Percentiles rank a stretch among this genome's conserved stretches.
These are phyloP conservation scores for Lecanicillium sp. DNA, from an alignment of 2,329 filamentous ascomycete genomes.

Conservation along the genomic window DNA sequence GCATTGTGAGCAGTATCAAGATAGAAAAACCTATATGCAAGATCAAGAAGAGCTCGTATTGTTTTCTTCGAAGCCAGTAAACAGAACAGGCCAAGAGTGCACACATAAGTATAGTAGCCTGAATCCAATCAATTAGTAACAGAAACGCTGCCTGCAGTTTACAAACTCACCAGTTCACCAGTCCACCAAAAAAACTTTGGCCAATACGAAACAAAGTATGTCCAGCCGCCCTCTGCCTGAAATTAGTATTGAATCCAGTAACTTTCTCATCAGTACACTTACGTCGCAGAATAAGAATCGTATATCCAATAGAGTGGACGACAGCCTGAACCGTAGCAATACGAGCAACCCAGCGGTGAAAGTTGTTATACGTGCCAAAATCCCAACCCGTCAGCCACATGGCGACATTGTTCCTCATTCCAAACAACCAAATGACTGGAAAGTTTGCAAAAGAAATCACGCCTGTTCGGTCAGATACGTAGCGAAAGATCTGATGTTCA, in stretches of 20 bases:
- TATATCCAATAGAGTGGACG: slow-evolving; percentile 53
- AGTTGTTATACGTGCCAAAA: slow-evolving; percentile 57
- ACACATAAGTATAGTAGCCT: slow-evolving; percentile 38
- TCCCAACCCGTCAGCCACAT: slow-evolving; percentile 63
- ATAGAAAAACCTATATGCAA: slow-evolving; percentile 44
- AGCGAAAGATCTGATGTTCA: slow-evolving; percentile 35
- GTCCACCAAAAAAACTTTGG: slow-evolving; percentile 39
- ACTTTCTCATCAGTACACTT: slow-evolving; percentile 1
- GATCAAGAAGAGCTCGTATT: slow-evolving; percentile 44
- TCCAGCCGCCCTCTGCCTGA: slow-evolving; percentile 30
- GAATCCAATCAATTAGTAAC: not conserved
- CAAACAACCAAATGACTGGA: slow-evolving; percentile 58
- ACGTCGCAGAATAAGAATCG: slow-evolving; percentile 32
- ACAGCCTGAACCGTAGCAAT: slow-evolving; percentile 54
- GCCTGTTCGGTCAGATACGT: slow-evolving; percentile 55
- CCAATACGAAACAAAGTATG: slow-evolving; percentile 27
- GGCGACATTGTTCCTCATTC: slow-evolving; percentile 57
- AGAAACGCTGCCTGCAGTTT: too few species aligned
- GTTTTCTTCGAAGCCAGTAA: slow-evolving; percentile 40
- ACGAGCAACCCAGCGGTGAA: slow-evolving; percentile 59
- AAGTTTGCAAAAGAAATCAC: slow-evolving; percentile 57
- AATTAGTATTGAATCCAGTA: slow-evolving; percentile 2
- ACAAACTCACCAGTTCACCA: slow-evolving; percentile 27
- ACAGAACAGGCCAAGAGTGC: slow-evolving; percentile 37
- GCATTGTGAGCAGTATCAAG: slow-evolving; percentile 40